Percentiles rank a stretch among this genome's conserved stretches.
These are phyloP conservation scores for Teratosphaeria zuluensis DNA, from an alignment of 2,329 filamentous ascomycete species.

Conservation along the genomic window DNA sequence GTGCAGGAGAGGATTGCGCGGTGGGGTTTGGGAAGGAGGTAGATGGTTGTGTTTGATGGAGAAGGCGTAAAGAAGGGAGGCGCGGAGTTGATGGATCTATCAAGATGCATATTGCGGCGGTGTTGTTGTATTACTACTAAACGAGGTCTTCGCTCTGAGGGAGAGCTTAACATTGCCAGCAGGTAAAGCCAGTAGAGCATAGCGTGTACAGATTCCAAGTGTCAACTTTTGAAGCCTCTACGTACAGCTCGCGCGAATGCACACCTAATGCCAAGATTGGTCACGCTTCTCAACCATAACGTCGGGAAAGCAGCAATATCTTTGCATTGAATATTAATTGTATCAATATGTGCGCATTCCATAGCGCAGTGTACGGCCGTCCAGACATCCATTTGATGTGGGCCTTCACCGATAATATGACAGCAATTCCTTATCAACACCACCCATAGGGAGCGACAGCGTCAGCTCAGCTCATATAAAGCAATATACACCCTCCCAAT, in stretches of 20 bases:
- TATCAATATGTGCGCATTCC: no score
- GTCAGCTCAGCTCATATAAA: background rate
- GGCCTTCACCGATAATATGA: background rate
- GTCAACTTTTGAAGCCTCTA: background rate
- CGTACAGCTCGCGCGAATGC: background rate
- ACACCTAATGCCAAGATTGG: background rate
- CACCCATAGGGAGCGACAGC: background rate
- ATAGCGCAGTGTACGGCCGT: background rate
- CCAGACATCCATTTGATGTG: background rate
- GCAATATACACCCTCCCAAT: background rate
- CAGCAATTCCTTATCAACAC: background rate
- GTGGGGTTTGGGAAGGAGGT: constrained; percentile 69
- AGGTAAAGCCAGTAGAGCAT: background rate
- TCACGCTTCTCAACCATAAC: background rate
- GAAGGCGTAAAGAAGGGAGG: background rate
- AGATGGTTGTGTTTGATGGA: background rate
- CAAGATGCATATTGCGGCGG: background rate
- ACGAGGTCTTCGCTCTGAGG: background rate
- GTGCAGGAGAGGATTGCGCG: constrained; percentile 77
- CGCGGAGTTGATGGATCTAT: background rate
- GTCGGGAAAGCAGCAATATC: background rate
- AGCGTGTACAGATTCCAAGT: background rate
- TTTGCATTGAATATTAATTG: background rate
- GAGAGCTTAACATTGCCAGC: background rate
- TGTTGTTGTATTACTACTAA: background rate